Base-by-base conservation (phyloP, 257 asterid species). In the Parsonsia alboflavescens region DNA sequence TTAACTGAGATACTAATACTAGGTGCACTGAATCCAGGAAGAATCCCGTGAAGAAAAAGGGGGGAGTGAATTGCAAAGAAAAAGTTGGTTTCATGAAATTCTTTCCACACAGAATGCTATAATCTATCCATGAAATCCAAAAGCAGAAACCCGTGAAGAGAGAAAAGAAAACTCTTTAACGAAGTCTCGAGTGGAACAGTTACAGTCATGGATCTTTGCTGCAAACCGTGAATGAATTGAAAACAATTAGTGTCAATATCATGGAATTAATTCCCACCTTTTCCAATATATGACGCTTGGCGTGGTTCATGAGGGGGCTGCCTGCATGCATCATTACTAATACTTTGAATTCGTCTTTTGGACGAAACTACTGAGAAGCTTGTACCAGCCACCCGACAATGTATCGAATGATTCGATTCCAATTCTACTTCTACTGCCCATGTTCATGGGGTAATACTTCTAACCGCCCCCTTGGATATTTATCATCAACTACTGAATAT, bases 71-170 rank as follows among this genome's bases (percentile, higher is more conserved):
- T 22, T 9, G 26, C 36, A 36, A 28, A 7, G 2, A 0, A 11
- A 17, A 46, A 17, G 59, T 46, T 59, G 13, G 56, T 73, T 2
- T 45, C 61, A 46, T n/a, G 49, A 61, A 61, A 73, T 73, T 73
- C 71, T 30, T 64, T 59, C 11, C 16, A 28, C 61, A 28, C 24
- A 33, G 36, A 19, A 70, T 42, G 44, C 36, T 4, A 21, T 61
- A 33, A 1, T 33, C 1, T 33, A 33, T 3, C 39, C 39, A 3
- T 33, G 39, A 33, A 33, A 33, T 33, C 8, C 50, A 46, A 8
- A 46, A 7, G 50, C 50, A 54, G 61, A 21, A 19, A 6, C 61
- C 61, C 61, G 61, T 54, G 61, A 52, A 52, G 56, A 50, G 15
- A n/a, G 21, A 52, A 50, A 52, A 7, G 15, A 0, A 50, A 17